Conservation (phyloP, 768 basidiomycete species). For the Collybiopsis luxurians region DNA sequence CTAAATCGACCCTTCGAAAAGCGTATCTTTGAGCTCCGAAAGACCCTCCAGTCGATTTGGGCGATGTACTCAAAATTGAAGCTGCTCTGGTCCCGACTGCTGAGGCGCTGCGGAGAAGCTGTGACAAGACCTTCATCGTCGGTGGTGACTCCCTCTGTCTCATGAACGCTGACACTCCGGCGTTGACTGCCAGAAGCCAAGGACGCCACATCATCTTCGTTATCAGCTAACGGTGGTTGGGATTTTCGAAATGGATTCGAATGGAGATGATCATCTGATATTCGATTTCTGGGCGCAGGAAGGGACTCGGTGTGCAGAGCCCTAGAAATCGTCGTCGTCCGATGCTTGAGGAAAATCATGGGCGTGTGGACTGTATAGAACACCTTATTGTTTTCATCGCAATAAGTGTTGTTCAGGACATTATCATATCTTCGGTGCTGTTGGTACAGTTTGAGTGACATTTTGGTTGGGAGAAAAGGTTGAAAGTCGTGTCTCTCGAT, state of each 20-base stretch:
- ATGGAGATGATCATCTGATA: conserved; percentile 16
- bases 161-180: no score
- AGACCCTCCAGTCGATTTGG: conserved; percentile 29
- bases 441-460: background rate
- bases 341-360: background rate
- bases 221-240: no score
- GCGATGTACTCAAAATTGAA: conserved; percentile 17
- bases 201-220: background rate
- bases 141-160: no score
- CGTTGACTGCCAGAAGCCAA: no score
- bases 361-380: conserved; percentile 5
- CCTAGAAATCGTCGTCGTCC: conserved; percentile 3
- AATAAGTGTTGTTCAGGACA: conserved; percentile 1
- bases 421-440: background rate
- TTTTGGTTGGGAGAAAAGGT: no score
- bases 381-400: background rate
- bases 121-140: no score
- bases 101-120: background rate
- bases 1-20: conserved; percentile 19
- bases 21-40: conserved; percentile 27
- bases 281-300: conserved; percentile 1
- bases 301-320: background rate
- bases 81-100: background rate
- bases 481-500: no score
- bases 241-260: no score